Evolutionary conservation across 2,329 filamentous ascomycete species (phyloP).

Genomic region (Colletotrichum sp.): DNA sequence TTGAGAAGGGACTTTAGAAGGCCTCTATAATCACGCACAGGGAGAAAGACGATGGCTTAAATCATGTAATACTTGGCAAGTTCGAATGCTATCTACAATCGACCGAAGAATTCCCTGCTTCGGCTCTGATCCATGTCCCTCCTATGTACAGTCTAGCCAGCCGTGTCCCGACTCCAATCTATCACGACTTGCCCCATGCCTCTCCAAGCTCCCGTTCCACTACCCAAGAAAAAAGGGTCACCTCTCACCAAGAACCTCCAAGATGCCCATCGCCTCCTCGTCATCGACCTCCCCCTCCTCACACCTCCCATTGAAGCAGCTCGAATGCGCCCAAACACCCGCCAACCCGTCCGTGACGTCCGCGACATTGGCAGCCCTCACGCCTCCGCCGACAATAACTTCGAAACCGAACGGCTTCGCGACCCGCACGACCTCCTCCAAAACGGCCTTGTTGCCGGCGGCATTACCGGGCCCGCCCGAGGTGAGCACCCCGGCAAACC

Average conservation of each 20-base stretch:
- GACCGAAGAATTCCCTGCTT: not conserved
- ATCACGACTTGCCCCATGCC: not conserved
- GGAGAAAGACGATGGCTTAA: not conserved
- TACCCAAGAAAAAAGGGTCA: not conserved
- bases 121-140: not conserved
- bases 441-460: conserved; percentile 38
- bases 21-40: not conserved
- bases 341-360: conserved; percentile 32
- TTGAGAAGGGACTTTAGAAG: not conserved
- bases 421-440: conserved; percentile 39
- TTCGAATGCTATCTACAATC: not conserved
- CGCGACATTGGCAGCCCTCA: conserved; percentile 46
- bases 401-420: conserved; percentile 36
- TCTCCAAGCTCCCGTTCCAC: not conserved
- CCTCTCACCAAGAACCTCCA: conserved; percentile 5
- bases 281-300: conserved; percentile 12
- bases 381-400: conserved; percentile 58
- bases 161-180: not conserved
- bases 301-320: conserved; percentile 36
- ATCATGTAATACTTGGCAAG: not conserved
- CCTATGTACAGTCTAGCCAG: not conserved
- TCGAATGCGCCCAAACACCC: conserved; percentile 52
- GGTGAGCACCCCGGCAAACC: conserved; percentile 58
- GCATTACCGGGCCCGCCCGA: conserved; percentile 53
- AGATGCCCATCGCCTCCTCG: conserved; percentile 11